These are phyloP conservation scores for Ophiostoma montium DNA, from an alignment of 2,329 filamentous ascomycete species.

Conservation along the genomic window DNA sequence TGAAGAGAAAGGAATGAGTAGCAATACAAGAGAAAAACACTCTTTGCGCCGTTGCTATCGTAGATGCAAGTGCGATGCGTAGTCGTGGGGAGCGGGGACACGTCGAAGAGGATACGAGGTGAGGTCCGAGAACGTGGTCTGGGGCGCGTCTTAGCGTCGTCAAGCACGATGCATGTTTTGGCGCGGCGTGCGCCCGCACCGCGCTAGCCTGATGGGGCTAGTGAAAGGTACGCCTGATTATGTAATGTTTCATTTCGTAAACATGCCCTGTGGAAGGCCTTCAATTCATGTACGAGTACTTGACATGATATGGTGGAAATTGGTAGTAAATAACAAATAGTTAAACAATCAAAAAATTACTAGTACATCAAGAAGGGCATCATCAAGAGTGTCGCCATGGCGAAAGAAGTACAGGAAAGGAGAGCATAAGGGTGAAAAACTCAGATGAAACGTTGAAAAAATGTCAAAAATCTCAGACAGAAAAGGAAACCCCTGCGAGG, in stretches of 20 bases:
- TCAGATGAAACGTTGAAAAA: neutral
- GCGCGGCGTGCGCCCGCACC: slow-evolving; percentile 4
- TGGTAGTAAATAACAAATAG: no score
- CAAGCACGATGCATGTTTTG: slow-evolving; percentile 3
- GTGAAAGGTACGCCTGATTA: neutral
- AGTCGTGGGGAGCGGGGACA: neutral
- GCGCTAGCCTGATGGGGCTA: slow-evolving; percentile 3
- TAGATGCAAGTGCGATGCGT: neutral
- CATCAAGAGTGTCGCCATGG: no score
- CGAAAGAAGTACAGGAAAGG: neutral
- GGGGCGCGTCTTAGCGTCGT: slow-evolving; percentile 8
- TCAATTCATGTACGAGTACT: no score
- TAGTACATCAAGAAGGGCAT: no score
- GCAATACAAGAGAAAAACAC: no score
- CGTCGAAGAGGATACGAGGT: neutral
- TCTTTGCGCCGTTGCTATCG: neutral
- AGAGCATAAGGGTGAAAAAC: neutral
- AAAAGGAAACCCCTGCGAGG: neutral
- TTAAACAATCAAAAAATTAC: no score
- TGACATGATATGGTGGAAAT: no score
- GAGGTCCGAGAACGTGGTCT: slow-evolving; percentile 1
- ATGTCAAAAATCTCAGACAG: neutral
- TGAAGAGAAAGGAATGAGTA: neutral
- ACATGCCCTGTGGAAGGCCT: no score
- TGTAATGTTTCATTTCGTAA: neutral